Base-by-base conservation (phyloP, 345 rosid genomes). In the Tarenaya hassleriana region DNA sequence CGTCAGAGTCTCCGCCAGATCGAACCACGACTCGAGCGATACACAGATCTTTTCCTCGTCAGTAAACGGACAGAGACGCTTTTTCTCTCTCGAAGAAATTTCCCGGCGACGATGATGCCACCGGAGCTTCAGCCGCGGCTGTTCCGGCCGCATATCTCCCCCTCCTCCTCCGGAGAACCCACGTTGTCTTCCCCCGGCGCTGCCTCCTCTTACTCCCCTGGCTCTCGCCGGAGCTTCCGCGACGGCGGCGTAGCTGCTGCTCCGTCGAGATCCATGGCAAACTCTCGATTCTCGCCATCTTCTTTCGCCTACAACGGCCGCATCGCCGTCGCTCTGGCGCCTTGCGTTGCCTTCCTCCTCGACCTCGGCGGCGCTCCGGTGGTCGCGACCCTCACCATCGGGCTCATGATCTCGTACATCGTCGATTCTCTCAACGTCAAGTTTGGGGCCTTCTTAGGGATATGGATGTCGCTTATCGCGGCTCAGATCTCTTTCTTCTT, bases 361-460 rank as follows among this genome's bases (percentile, higher is more conserved):
- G 99, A 94, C 75, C 90, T 94, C 51, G 99, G 99, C 61, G 99
- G 97, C 56, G 55, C 82, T 20, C 84, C 99, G 31, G 95, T 94
- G 7, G 62, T 83, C 35, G 77, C 82, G 3, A 73, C 82, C 20
- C 81, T 94, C 18, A 88, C 89, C 40, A 61, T 88, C 1, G 94
- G 95, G 7, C 90, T 94, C 21, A 83, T 94, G 84, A 60, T 94
- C 55, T 64, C 97, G n/a, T 94, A 94, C 73, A 80, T 94, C 70
- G 73, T 86, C 53, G 99, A 94, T 67, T 88, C 95, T 5, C 79
- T 94, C 47, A 76, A 73, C 66, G 70, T 83, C 69, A 94, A 88
- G 72, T 59, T 80, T 4, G 95, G 94, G 3, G 78, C 84, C 41
- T 94, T 94, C 75, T 73, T 94, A 15, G 85, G 85, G 16, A 79